Evolutionary conservation across 441 rosid species (phyloP).

Genomic region (Macaranga tanarius): DNA sequence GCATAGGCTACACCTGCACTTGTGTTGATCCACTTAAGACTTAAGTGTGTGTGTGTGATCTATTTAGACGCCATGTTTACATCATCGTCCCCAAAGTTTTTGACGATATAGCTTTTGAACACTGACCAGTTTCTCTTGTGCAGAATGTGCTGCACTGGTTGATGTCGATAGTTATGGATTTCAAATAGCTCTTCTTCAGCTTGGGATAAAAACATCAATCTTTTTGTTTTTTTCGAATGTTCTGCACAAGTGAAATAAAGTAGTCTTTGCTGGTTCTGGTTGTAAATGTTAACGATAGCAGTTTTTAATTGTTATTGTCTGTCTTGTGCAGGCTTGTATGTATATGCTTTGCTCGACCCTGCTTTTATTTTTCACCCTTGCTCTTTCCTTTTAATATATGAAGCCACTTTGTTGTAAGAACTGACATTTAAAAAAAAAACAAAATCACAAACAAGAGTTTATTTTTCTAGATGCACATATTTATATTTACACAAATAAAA

Average conservation of each 20-base stretch:
- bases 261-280: background rate
- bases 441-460: too few relatives aligned
- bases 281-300: slow-evolving; percentile 29
- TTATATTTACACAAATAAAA: too few relatives aligned
- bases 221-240: background rate
- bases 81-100: background rate
- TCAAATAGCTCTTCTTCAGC: slow-evolving; percentile 5
- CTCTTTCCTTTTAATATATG: too few relatives aligned
- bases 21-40: too few relatives aligned
- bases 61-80: background rate
- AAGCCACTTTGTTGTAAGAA: too few relatives aligned
- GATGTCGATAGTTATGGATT: slow-evolving; percentile 13
- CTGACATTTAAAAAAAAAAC: too few relatives aligned
- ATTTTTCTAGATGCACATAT: too few relatives aligned
- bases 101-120: background rate
- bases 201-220: background rate
- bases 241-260: slow-evolving; percentile 2
- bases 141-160: slow-evolving; percentile 2
- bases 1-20: too few relatives aligned
- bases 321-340: slow-evolving; percentile 25
- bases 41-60: too few relatives aligned
- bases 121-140: background rate
- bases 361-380: too few relatives aligned
- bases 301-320: background rate
- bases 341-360: background rate